Base-by-base conservation (phyloP, 495 filamentous ascomycete genomes). In the Talaromyces ruber region DNA sequence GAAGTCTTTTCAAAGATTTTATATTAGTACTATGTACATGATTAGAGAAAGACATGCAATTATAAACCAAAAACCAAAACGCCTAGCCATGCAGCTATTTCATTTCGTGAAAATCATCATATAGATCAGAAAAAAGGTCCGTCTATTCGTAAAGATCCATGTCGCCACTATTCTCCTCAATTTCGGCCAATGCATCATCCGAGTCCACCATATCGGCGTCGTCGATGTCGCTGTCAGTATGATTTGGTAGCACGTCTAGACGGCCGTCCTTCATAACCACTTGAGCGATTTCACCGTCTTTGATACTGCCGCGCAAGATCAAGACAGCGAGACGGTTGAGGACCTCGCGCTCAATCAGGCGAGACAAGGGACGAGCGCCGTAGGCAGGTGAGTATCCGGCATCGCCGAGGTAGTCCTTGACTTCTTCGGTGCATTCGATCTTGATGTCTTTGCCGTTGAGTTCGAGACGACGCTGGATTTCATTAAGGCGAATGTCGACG, bases 331-430 rank as follows among this genome's bases (percentile, higher is more conserved):
- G 76, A 32, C 87, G 87, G 72, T 98, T 98, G 64, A 98, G 84
- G 29, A 98, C 89, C 73, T 98, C 94, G 73, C 92, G 91, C 78
- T 98, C 79, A 64, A 98, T 95, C 65, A 98, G 82, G 37, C 94
- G 82, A 39, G 85, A 85, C 6, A 98, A 77, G 22, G 94, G 94
- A 39, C 94, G 81, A 32, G 94, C 94, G 71, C 94, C 94, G 65
- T 98, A 98, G 0, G 89, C 91, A 2, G 94, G 94, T 4, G 88
- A 93, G 76, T 98, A 98, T 4, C 94, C 94, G 0, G 91, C 88
- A 24, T 80, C 81, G 64, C 91, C 94, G 11, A 98, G 80, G 70
- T 94, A 96, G 64, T 97, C 91, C 72, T 91, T 92, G 68, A 93
- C 94, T 58, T 88, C 88, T 14, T 89, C 83, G 26, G 86, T 82